Evolutionary conservation across 2,329 filamentous ascomycete genomes (phyloP).

Genomic region (Xylaria sp.): DNA sequence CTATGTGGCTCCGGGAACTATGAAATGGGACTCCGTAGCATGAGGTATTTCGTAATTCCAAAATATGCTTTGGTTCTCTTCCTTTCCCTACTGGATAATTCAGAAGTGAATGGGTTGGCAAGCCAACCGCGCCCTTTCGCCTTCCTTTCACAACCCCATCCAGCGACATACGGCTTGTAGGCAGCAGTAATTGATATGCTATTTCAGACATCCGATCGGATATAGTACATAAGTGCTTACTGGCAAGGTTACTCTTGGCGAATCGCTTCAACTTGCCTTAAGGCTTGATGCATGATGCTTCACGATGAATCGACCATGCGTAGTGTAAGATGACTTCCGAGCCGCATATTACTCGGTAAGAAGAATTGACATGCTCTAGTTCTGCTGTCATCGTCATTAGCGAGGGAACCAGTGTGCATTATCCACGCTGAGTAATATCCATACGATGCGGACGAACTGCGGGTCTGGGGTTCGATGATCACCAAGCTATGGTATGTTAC

Average conservation of each 20-base stretch:
- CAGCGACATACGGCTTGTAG: not conserved
- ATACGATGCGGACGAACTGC: not conserved
- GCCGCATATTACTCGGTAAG: not conserved
- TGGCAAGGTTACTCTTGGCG: not conserved
- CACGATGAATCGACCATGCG: not conserved
- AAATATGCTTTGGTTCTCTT: too few species aligned
- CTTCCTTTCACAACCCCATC: not conserved
- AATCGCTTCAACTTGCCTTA: not conserved
- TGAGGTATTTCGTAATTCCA: not conserved
- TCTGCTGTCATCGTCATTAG: not conserved
- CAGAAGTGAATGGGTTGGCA: not conserved
- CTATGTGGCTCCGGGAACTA: not conserved
- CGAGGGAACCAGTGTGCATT: not conserved
- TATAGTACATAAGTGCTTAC: not conserved
- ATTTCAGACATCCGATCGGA: not conserved
- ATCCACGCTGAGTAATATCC: not conserved
- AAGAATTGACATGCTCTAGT: not conserved
- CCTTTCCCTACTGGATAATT: not conserved
- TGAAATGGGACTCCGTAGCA: not conserved
- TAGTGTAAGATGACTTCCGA: not conserved
- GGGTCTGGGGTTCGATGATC: not conserved
- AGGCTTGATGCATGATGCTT: not conserved
- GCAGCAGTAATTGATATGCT: not conserved
- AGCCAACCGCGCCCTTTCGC: not conserved
- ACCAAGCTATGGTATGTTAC: slow-evolving; percentile 8